Evolutionary conservation across 179 eudicot genomes (phyloP), one percentile per base, ranked within the genome.

Genomic region (Silene coronaria): DNA sequence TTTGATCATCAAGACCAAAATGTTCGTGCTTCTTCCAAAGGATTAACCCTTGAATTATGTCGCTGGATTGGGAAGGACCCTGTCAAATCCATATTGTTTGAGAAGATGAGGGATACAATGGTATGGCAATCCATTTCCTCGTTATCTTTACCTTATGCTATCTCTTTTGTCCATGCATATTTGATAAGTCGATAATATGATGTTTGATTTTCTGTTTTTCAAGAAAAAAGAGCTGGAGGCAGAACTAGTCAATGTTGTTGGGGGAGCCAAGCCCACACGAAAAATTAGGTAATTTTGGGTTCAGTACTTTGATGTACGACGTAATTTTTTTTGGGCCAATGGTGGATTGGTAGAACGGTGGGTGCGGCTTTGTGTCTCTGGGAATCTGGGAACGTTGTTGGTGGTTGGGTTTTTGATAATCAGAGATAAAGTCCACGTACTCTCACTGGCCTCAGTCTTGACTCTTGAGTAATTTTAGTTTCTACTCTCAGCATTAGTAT

Each of bases 1-100:
- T 93, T 96, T 85, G 99, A 93, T 87, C 99, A 96, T 83, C 99
- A 93, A 91, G 99, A 96, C 73, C 98, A 96, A 84, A 93, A 96
- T 88, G 99, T 96, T 10, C 97, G 99, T 77, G 94, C 99, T 75
- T 96, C 91, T 23, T 89, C 99, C 30, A 96, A 96, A 91, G 99
- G 99, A 55, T 78, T 96, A 78, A 93, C 99, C 11, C 88, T 96
- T 59, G 99, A 96, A 79, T 89, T 96, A 76, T 96, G 99, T 78
- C 99, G 98, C 72, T 96, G 99, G 99, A 96, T 96, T 65, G 98
- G 99, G 66, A 91, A 90, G 79, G 99, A 96, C 48, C 96, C 98
- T 36, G 99, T 96, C 51, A 96, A 96, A 79, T 93, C 98, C 67
- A 93, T 96, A 42, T 80, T 96, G 84, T 90, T 96, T 73, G 99